A percentile compares a stretch with the other conserved stretches of the same genome.
Conservation (phyloP, 2,329 filamentous ascomycete species). For the Diplodia scrobiculata region DNA sequence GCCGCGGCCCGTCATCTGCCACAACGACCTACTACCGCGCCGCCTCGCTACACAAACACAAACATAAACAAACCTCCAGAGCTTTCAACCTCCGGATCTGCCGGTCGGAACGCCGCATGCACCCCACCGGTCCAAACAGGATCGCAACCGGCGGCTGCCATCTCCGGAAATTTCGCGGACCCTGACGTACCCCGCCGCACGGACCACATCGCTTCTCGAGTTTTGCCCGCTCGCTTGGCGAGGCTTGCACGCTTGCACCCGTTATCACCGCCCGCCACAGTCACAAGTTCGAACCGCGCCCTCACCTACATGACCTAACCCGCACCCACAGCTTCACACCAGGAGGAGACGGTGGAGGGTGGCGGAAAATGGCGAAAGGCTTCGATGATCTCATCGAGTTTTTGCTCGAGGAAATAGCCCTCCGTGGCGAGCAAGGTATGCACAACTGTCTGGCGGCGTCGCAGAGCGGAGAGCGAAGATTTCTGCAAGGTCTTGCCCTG, state of each 20-base stretch:
- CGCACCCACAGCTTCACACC: conserved; percentile 2
- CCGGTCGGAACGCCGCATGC: background rate
- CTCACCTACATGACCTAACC: conserved; percentile 26
- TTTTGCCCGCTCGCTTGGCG: conserved; percentile 21
- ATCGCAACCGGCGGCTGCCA: background rate
- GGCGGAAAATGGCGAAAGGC: conserved; percentile 38
- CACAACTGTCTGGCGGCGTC: conserved; percentile 31
- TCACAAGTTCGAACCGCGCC: conserved; percentile 24
- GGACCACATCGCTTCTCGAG: conserved; percentile 1
- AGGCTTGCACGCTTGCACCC: conserved; percentile 3
- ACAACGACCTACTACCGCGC: background rate
- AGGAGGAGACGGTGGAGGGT: conserved; percentile 14
- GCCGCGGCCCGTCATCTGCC: background rate
- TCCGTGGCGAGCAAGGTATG: conserved; percentile 61
- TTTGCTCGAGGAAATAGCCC: conserved; percentile 61
- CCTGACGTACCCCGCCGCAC: conserved; percentile 22
- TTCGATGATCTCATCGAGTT: conserved; percentile 61
- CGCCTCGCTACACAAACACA: background rate
- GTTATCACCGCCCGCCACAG: conserved; percentile 22
- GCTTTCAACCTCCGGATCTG: background rate
- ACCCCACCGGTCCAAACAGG: background rate
- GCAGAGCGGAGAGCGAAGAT: conserved; percentile 16
- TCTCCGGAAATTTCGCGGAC: conserved; percentile 6
- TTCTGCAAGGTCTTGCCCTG: conserved; percentile 22
- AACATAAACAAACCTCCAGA: background rate